A percentile compares a stretch with the other conserved stretches of the same genome.
phyloP scores from a whole-genome alignment of 305 asterid species.

The Withania somnifera region DNA sequence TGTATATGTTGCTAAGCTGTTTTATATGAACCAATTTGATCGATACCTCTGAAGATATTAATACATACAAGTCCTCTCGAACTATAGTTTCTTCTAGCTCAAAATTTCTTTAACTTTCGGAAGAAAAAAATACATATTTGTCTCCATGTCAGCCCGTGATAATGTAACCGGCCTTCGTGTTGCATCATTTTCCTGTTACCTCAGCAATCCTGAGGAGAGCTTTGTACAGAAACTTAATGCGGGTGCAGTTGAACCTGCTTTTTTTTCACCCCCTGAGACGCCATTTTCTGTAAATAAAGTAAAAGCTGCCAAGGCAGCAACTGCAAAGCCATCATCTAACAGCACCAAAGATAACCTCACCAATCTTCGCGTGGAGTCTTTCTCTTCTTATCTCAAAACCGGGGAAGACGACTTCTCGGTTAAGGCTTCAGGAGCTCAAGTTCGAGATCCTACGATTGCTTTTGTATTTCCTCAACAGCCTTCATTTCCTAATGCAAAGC shows the following conservation, averaged over 20 bases:
- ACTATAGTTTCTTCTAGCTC: background rate
- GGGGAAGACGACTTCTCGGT: constrained; percentile 34
- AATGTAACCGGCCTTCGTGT: constrained; percentile 38
- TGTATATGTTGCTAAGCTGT: background rate
- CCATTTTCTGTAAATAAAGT: constrained; percentile 17
- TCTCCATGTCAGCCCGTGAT: constrained; percentile 41
- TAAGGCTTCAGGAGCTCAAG: constrained; percentile 28
- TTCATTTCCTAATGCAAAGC: background rate
- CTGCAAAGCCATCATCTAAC: constrained; percentile 19
- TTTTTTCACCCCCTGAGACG: constrained; percentile 23
- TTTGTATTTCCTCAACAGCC: constrained; percentile 22
- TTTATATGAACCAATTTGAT: background rate
- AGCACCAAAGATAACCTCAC: constrained; percentile 20
- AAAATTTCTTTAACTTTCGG: background rate
- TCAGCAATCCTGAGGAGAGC: constrained; percentile 47
- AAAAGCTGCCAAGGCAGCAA: constrained; percentile 9
- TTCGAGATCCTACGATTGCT: constrained; percentile 33
- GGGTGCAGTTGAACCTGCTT: constrained; percentile 7
- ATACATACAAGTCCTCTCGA: background rate
- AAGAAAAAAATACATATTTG: background rate
- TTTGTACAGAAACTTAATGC: constrained; percentile 19
- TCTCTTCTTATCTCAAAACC: constrained; percentile 53
- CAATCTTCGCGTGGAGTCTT: constrained; percentile 62
- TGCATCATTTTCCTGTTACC: constrained; percentile 70
- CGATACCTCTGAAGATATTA: background rate